Conservation (phyloP, 768 basidiomycete genomes). For the Tylopilus sp. region DNA sequence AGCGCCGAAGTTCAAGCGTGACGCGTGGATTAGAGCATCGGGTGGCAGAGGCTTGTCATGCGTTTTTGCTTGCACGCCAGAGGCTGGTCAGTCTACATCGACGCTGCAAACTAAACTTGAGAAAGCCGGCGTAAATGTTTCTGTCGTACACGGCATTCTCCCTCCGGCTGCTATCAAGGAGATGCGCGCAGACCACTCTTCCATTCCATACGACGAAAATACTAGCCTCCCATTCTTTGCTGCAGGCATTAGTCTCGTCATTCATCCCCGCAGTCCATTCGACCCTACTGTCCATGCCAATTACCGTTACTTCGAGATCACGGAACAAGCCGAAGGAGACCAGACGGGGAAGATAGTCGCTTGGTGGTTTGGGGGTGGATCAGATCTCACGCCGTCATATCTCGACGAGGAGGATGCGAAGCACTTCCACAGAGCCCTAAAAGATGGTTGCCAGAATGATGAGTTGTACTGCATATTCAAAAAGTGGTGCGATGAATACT, state of each 20-base stretch:
- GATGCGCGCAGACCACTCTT: conserved; percentile 91
- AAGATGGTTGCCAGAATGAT: conserved; percentile 71
- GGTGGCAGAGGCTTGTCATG: conserved; percentile 77
- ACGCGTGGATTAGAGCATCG: conserved; percentile 70
- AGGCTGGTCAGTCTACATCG: conserved; percentile 32
- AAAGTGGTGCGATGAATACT: conserved; percentile 97
- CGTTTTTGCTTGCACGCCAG: conserved; percentile 59
- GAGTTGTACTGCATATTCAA: conserved; percentile 79
- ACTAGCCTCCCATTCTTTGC: conserved; percentile 87
- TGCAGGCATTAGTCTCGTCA: conserved; percentile 86
- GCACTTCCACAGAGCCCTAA: conserved; percentile 83
- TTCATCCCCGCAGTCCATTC: conserved; percentile 92
- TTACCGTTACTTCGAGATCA: conserved; percentile 96
- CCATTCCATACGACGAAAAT: conserved; percentile 59
- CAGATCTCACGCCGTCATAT: conserved; percentile 92
- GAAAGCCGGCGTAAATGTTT: conserved; percentile 95
- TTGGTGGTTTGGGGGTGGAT: conserved; percentile 99
- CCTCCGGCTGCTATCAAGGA: conserved; percentile 88
- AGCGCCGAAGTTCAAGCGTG: conserved; percentile 72
- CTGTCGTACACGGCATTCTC: conserved; percentile 82
- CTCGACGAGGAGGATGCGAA: conserved; percentile 81
- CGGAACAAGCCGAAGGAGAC: conserved; percentile 43
- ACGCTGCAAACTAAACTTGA: conserved; percentile 61
- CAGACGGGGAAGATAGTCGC: conserved; percentile 58
- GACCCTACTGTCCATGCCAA: conserved; percentile 95